Base-by-base conservation (phyloP, 192 early-diverging fungal genomes). In the Borealophlyctis nickersoniae region DNA sequence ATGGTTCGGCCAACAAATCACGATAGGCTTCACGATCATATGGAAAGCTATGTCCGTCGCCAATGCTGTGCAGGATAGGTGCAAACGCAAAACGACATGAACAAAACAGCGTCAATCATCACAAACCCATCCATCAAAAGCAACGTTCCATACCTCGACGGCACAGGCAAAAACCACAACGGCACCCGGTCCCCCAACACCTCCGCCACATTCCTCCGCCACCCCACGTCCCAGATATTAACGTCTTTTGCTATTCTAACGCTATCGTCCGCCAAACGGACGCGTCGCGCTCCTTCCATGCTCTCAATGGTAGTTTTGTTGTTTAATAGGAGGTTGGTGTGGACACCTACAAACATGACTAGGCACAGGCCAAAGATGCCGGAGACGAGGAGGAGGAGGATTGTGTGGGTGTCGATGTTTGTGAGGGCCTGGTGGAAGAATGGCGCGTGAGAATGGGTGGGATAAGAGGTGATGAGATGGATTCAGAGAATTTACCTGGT, bases 291-390 rank as follows among this genome's bases (percentile, higher is more conserved):
- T 14, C 63, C 75, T 35, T 81, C 75, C 60, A 81, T 69, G 51
- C 45, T 58, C 56, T 81, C 79, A 35, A 81, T 81, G 0, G 79
- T 81, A 2, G 75, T 74, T 36, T 62, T 72, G 67, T 81, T 81
- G 32, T 54, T 56, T 24, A 77, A 60, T 2, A 77, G 23, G 28
- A 78, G 58, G 35, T 52, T 14, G 4, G 54, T 4, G 56, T 81
- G 79, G 4, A 81, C 63, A 16, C 24, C 66, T 3, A 65, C 27
- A 49, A 81, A 81, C 7, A 60, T 62, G 9, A 76, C 49, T 4
- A 81, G 56, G 34, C 71, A 72, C 19, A 81, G 36, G 3, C 57
- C 69, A 51, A 81, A 81, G 0, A 78, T 62, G 55, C 67, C 79
- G 1, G 59, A 61, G 22, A 79, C 28, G 29, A 81, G 58, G 35